Base-by-base conservation (phyloP, 129 eudicot genomes). In the Chrysanthemum makinoi region DNA sequence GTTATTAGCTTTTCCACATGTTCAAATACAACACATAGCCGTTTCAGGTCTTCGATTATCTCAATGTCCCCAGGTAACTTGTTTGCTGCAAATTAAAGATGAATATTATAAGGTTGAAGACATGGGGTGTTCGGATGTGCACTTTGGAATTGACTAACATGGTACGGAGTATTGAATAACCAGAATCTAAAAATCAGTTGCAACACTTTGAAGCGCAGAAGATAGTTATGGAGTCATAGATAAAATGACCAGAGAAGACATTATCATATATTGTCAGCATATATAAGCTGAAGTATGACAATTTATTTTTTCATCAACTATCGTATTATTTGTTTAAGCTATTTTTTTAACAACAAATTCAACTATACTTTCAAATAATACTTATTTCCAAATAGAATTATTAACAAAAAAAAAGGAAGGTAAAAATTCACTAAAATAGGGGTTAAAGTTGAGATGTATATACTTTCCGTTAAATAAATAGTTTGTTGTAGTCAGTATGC, bases 1-100 rank as follows among this genome's bases (percentile, higher is more conserved):
- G 69, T 49, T 14, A 82, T 71, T 64, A 94, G 80, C 71, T 81
- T 84, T 74, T 94, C 97, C 66, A 94, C 84, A 55, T 87, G 90
- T 79, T 81, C 91, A 66, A 87, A 90, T 68, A 91, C 82, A 54
- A 70, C 83, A 75, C 91, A 81, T 12, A 94, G 89, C 74, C 94
- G 88, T 77, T 72, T 84, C 19, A 90, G 69, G 77, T 89, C 99
- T 75, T 86, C 85, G 33, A 75, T 72, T 59, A 69, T 66, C 74
- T 87, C 93, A 56, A 72, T 65, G 79, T 81, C 90, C 47, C 80
- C 68, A n/a, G 83, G 69, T 39, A 74, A 54, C 43, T 74, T 88
- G 81, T 81, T 75, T 65, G 83, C 95, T 85, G 83, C 80, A 77
- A 74, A 33, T 70, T 65, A 73, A 73, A 69, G 28, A 58, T 52